A percentile compares a stretch with the other conserved stretches of the same genome.
Conservation (phyloP, 371 early-diverging fungal genomes). For the Smittium culicis region DNA sequence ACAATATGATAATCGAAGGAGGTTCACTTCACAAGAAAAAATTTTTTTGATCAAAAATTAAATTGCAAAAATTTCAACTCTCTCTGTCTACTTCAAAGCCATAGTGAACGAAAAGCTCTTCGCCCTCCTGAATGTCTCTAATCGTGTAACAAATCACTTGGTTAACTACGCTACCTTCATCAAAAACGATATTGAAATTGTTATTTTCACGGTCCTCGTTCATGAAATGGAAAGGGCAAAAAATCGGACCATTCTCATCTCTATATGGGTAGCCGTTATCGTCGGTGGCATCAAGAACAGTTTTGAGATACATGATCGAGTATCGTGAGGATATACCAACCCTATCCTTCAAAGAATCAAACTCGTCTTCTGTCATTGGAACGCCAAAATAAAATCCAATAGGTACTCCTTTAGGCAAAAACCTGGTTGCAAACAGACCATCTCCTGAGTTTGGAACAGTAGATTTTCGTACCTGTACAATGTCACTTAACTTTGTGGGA, state of each 20-base stretch:
- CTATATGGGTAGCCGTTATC: slow-evolving; percentile 52
- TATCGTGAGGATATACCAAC: slow-evolving; percentile 59
- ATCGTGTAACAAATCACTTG: slow-evolving; percentile 64
- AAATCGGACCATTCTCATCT: slow-evolving; percentile 43
- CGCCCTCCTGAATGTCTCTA: slow-evolving; percentile 47
- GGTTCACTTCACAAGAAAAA: neutral
- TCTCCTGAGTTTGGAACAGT: slow-evolving; percentile 52
- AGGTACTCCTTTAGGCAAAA: slow-evolving; percentile 50
- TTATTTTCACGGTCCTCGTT: slow-evolving; percentile 43
- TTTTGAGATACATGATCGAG: slow-evolving; percentile 67
- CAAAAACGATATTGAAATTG: slow-evolving; percentile 48
- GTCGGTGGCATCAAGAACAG: slow-evolving; percentile 75
- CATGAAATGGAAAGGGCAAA: slow-evolving; percentile 79
- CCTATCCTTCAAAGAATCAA: slow-evolving; percentile 67
- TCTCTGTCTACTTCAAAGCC: slow-evolving; percentile 42
- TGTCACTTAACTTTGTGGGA: slow-evolving; percentile 40
- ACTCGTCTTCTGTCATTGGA: slow-evolving; percentile 80
- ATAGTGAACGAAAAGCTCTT: slow-evolving; percentile 71
- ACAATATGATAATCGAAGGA: no score
- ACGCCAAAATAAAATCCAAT: slow-evolving; percentile 86
- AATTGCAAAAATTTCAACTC: slow-evolving; percentile 19
- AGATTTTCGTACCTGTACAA: slow-evolving; percentile 44
- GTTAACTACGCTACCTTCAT: slow-evolving; percentile 56
- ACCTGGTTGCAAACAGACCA: slow-evolving; percentile 60
- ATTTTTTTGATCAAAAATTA: neutral